Evolutionary conservation across 2,329 filamentous ascomycete genomes (phyloP).

Genomic region (Cladosporium colombiae): DNA sequence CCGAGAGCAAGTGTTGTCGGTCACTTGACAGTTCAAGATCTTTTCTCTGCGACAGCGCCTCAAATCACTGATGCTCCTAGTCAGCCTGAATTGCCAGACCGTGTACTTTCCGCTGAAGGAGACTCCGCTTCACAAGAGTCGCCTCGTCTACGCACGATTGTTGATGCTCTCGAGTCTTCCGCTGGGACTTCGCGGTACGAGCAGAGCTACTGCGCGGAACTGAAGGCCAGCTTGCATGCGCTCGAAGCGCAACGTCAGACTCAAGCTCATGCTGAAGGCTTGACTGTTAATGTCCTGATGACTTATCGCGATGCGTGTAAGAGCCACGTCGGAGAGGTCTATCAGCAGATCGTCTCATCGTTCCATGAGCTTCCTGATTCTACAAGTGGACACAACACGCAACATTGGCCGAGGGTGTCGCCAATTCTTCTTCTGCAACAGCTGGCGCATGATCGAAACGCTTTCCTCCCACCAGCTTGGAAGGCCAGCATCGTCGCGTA

Average conservation of each 20-base stretch:
- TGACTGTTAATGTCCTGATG: not conserved
- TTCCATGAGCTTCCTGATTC: not conserved
- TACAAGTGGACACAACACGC: slow-evolving; percentile 24
- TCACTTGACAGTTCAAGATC: slow-evolving; percentile 7
- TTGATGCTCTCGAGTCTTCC: not conserved
- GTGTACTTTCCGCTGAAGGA: no score
- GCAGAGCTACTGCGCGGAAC: not conserved
- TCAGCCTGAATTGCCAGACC: no score
- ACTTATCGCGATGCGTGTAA: not conserved
- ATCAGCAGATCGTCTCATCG: not conserved
- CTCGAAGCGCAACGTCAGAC: not conserved
- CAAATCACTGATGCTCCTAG: no score
- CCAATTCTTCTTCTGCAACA: slow-evolving; percentile 50
- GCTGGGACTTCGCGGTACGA: slow-evolving; percentile 9
- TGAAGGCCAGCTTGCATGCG: not conserved
- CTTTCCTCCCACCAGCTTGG: slow-evolving; percentile 39
- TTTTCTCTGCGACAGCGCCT: slow-evolving; percentile 12
- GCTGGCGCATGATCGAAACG: slow-evolving; percentile 42
- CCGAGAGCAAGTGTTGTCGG: not conserved
- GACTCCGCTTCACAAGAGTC: no score
- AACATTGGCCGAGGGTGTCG: slow-evolving; percentile 51
- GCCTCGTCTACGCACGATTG: not conserved
- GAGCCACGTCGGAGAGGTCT: not conserved
- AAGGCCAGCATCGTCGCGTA: slow-evolving; percentile 47
- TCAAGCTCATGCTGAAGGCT: not conserved